phyloP scores from a whole-genome alignment of 2,329 filamentous ascomycete genomes.

The Colletotrichum gloeosporioides region DNA sequence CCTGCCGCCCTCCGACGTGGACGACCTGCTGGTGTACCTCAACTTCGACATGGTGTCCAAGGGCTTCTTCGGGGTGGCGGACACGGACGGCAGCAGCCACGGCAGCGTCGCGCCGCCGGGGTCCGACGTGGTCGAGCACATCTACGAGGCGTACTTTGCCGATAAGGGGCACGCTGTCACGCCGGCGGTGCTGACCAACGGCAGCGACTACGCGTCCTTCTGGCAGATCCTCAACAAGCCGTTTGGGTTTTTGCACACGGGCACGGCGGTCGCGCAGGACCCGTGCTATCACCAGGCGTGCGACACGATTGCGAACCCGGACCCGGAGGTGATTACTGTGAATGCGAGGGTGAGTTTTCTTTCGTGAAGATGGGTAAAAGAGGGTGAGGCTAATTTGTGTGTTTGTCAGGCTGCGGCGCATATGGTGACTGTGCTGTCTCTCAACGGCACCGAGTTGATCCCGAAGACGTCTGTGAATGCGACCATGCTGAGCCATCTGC shows the following conservation, averaged over 20 bases:
- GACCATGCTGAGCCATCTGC: constrained; percentile 25
- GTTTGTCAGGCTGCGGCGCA: constrained; percentile 32
- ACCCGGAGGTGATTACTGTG: constrained; percentile 38
- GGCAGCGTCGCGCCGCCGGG: constrained; percentile 39
- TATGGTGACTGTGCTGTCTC: constrained; percentile 33
- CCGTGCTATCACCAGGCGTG: constrained; percentile 41
- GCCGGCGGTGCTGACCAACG: constrained; percentile 40
- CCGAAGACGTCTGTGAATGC: constrained; percentile 32
- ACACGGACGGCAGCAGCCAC: constrained; percentile 38
- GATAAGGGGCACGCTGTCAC: constrained; percentile 36
- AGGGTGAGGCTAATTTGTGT: neutral
- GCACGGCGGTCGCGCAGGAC: constrained; percentile 55
- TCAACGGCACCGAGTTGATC: constrained; percentile 34
- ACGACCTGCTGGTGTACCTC: constrained; percentile 43
- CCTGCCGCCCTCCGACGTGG: constrained; percentile 34
- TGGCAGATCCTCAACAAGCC: constrained; percentile 57
- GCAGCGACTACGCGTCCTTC: constrained; percentile 68
- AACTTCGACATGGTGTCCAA: constrained; percentile 48
- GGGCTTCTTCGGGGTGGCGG: constrained; percentile 40
- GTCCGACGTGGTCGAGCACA: constrained; percentile 36
- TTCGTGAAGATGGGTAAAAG: accelerated
- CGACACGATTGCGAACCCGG: constrained; percentile 44
- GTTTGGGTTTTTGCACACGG: constrained; percentile 63
- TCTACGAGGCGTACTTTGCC: constrained; percentile 38
- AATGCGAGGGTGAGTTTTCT: constrained; percentile 30